Conservation (phyloP, 2,329 filamentous ascomycete genomes). For the Aspergillus felis region DNA sequence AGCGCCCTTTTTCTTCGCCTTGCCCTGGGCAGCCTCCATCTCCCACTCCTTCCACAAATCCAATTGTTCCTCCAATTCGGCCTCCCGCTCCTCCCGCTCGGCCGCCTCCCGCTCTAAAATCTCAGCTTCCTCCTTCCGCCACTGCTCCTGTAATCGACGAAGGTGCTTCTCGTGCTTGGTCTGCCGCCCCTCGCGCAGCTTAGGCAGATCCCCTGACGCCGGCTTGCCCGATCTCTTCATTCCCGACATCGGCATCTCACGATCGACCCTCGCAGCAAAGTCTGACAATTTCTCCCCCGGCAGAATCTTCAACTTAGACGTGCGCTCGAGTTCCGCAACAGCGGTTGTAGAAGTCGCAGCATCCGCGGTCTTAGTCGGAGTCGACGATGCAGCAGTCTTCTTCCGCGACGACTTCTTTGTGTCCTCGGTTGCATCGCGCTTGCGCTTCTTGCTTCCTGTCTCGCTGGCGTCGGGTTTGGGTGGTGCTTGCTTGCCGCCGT, state of each 20-base stretch:
- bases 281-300: constrained; percentile 81
- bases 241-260: constrained; percentile 71
- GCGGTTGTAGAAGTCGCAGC: constrained; percentile 3
- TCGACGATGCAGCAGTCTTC: constrained; percentile 27
- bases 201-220: constrained; percentile 20
- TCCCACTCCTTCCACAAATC: constrained; percentile 62
- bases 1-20: constrained; percentile 45
- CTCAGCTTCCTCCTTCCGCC: constrained; percentile 52
- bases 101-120: constrained; percentile 73
- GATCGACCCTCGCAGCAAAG: constrained; percentile 78
- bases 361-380: constrained; percentile 4
- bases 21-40: constrained; percentile 50
- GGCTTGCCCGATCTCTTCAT: constrained; percentile 56
- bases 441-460: constrained; percentile 45
- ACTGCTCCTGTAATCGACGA: constrained; percentile 54
- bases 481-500: constrained; percentile 51
- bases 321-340: constrained; percentile 6
- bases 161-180: constrained; percentile 85
- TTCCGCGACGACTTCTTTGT: constrained; percentile 11
- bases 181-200: constrained; percentile 53
- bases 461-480: constrained; percentile 62
- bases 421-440: constrained; percentile 28
- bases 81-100: constrained; percentile 64
- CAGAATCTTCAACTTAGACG: constrained; percentile 61
- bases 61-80: constrained; percentile 59